phyloP scores from a whole-genome alignment of 306 rosid genomes.

The Ormosia semicastrata region DNA sequence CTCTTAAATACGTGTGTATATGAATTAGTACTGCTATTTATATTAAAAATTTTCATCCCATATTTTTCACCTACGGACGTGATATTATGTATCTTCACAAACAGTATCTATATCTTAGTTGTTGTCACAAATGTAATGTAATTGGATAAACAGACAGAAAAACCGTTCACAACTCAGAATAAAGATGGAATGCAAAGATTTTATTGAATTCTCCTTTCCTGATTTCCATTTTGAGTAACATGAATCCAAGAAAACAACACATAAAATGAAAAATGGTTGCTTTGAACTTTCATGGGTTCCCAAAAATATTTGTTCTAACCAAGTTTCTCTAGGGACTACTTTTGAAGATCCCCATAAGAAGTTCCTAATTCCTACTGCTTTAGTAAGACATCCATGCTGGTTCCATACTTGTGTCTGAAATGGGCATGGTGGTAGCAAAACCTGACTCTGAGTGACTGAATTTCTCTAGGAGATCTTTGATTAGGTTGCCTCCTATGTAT shows the following conservation, averaged over 20 bases:
- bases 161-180: neutral
- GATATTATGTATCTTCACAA: no score
- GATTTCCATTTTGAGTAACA: neutral
- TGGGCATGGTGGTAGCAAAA: conserved; percentile 16
- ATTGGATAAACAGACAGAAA: no score
- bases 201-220: neutral
- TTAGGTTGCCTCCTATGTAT: conserved; percentile 25
- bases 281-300: neutral
- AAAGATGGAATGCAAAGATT: neutral
- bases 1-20: no score
- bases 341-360: neutral
- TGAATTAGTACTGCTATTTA: no score
- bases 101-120: no score
- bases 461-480: conserved; percentile 28
- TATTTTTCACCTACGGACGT: no score
- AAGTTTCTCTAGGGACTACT: neutral
- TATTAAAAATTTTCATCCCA: no score
- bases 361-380: neutral
- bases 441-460: conserved; percentile 13
- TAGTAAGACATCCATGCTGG: conserved; percentile 28
- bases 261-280: neutral
- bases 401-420: neutral
- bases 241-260: neutral
- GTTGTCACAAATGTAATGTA: no score
- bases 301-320: neutral